These are phyloP conservation scores for Clarkia xantiana DNA, from an alignment of 345 rosid species.

Conservation along the genomic window DNA sequence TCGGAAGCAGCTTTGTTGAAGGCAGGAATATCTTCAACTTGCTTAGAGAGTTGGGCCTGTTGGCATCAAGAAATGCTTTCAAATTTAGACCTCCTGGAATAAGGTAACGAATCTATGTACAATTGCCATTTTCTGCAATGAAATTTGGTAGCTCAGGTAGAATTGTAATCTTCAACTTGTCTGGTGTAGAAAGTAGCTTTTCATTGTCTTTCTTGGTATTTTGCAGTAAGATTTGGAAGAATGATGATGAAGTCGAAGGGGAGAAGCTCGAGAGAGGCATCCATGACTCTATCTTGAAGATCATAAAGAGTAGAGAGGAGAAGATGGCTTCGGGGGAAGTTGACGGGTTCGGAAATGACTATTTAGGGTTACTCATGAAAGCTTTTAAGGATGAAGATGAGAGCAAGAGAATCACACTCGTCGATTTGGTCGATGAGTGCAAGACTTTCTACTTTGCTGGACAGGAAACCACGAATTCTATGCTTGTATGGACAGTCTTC, in stretches of 20 bases:
- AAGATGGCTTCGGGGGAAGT: conserved; percentile 1
- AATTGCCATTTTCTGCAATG: not conserved
- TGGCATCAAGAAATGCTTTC: conserved; percentile 8
- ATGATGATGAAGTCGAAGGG: conserved; percentile 13
- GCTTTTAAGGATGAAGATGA: conserved; percentile 9
- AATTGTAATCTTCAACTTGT: not conserved
- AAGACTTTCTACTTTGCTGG: conserved; percentile 24
- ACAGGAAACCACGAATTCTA: conserved; percentile 19
- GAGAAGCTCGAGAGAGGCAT: conserved; percentile 9
- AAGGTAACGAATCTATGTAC: conserved; percentile 10
- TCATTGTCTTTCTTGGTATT: not conserved
- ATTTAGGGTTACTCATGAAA: conserved; percentile 17
- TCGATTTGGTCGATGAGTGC: conserved; percentile 29
- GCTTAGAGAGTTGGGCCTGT: conserved; percentile 12
- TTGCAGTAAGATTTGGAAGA: conserved; percentile 16
- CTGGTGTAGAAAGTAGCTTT: not conserved
- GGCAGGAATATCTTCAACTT: conserved; percentile 23
- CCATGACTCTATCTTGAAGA: conserved; percentile 3
- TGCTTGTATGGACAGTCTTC: conserved; percentile 23
- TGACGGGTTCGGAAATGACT: conserved; percentile 17
- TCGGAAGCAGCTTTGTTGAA: conserved; percentile 33
- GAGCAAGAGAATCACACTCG: conserved; percentile 8
- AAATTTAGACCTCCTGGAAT: conserved; percentile 15
- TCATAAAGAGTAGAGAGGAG: conserved; percentile 14
- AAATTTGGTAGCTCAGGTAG: not conserved